A percentile compares a stretch with the other conserved stretches of the same genome.
Evolutionary conservation across 345 rosid genomes (phyloP).

Genomic region (Eucalyptus erythrocorys): DNA sequence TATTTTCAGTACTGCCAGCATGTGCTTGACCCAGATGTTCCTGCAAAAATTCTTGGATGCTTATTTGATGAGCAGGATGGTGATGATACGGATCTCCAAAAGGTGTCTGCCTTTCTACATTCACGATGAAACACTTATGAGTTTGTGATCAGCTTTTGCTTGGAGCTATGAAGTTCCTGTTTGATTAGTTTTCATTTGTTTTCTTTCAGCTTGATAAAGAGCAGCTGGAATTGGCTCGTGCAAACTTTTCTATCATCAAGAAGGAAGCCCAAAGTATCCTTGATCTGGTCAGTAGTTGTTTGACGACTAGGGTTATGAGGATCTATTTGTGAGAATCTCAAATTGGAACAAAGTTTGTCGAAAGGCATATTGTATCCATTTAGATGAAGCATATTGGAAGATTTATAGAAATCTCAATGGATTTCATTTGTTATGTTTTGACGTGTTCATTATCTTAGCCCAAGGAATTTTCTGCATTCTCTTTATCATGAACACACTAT

Average conservation of each 20-base stretch:
- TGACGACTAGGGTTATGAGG: not conserved
- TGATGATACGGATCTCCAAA: slow-evolving; percentile 79
- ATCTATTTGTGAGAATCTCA: not conserved
- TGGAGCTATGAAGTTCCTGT: not conserved
- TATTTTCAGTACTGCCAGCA: slow-evolving; percentile 95
- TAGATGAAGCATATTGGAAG: not conserved
- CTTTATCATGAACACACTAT: not conserved
- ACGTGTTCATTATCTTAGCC: not conserved
- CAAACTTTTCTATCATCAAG: slow-evolving; percentile 67
- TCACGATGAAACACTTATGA: not conserved
- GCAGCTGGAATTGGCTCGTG: slow-evolving; percentile 75
- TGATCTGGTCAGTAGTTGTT: slow-evolving; percentile 46
- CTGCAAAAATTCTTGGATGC: slow-evolving; percentile 62
- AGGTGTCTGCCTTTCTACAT: slow-evolving; percentile 13
- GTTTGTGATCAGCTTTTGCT: not conserved
- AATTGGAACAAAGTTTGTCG: not conserved
- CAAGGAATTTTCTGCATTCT: not conserved
- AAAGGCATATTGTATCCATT: not conserved
- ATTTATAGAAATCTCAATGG: not conserved
- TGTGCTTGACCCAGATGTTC: slow-evolving; percentile 77
- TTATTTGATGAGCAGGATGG: slow-evolving; percentile 72
- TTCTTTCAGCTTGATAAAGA: slow-evolving; percentile 69
- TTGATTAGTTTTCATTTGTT: not conserved
- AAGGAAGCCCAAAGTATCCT: slow-evolving; percentile 85
- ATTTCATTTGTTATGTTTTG: not conserved